A percentile compares a stretch with the other conserved stretches of the same genome.
phyloP scores from a whole-genome alignment of 352 stramenopile genomes.

The Pythium apleroticum region DNA sequence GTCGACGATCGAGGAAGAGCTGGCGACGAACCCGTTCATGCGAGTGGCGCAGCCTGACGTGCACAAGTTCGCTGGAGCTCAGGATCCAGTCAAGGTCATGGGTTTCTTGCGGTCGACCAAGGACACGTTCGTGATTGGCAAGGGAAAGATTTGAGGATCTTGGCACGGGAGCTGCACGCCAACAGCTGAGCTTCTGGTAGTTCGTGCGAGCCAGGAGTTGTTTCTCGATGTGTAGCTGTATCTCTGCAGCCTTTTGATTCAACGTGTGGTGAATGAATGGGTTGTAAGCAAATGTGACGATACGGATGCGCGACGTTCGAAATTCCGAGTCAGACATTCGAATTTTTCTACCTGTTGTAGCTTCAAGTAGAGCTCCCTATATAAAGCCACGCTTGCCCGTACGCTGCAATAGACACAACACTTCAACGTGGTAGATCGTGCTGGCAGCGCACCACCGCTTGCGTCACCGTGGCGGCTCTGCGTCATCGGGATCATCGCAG shows the following conservation, averaged over 20 bases:
- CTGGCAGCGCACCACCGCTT: not conserved
- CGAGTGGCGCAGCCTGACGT: slow-evolving; percentile 48
- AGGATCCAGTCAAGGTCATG: slow-evolving; percentile 62
- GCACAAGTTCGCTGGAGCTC: slow-evolving; percentile 46
- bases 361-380: no score
- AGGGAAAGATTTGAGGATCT: slow-evolving; percentile 32
- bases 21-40: slow-evolving; percentile 85
- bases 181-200: no score
- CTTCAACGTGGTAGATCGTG: not conserved
- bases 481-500: not conserved
- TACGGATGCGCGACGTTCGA: no score
- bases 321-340: not conserved
- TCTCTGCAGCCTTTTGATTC: no score
- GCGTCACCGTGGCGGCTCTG: not conserved
- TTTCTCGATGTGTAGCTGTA: no score
- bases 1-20: slow-evolving; percentile 73
- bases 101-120: slow-evolving; percentile 51
- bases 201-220: no score
- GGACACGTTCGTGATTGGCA: slow-evolving; percentile 61
- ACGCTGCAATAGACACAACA: not conserved
- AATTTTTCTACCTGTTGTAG: slow-evolving; percentile 1
- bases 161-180: no score
- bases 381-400: no score
- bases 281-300: no score
- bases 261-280: no score